Base-by-base conservation (phyloP, 2,329 filamentous ascomycete genomes). In the Diaporthe batatas region DNA sequence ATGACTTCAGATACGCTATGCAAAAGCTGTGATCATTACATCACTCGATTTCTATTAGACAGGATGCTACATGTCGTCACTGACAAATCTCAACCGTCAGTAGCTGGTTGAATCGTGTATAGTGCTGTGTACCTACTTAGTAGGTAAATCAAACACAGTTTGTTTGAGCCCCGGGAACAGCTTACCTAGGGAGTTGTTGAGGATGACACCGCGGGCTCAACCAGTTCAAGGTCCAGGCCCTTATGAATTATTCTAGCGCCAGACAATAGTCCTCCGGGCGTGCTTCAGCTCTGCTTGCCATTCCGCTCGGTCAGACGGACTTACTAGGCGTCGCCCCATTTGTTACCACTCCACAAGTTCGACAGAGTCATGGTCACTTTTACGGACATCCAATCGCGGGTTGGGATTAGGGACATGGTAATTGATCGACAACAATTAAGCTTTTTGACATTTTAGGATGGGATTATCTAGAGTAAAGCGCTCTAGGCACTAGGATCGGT, bases 331-430 rank as follows among this genome's bases (percentile, higher is more conserved):
- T 23, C 5, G 32, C 29, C 44, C 29, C 44, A 23, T 65, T 36
- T 39, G 18, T 25, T 65, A 51, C 62, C 29, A 65, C 6, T 23
- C 62, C 23, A 25, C 21, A n/a, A 32, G 62, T 44, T 39, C 51
- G 32, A 14, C 62, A 65, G 59, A 49, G 59, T 51, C 44, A 65
- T 65, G 59, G 29, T 29, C 29, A n/a, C 42, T 3, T 49, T 65
- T 12, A 6, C n/a, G 14, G 11, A 34, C 11, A 42, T 23, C 29
- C 21, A 51, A 65, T 47, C 16, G 14, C 34, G 10, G 25, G 42
- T 34, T 49, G 25, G 6, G 18, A 29, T 12, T n/a, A 29, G 29
- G 11, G 21, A 7, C 16, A n/a, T 23, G 39, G 58, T 12, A n/a
- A 32, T 14, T 65, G 59, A 65, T 65, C 42, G 59, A 34, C 59